phyloP scores from a whole-genome alignment of 345 rosid species.

The Triadica sebifera region DNA sequence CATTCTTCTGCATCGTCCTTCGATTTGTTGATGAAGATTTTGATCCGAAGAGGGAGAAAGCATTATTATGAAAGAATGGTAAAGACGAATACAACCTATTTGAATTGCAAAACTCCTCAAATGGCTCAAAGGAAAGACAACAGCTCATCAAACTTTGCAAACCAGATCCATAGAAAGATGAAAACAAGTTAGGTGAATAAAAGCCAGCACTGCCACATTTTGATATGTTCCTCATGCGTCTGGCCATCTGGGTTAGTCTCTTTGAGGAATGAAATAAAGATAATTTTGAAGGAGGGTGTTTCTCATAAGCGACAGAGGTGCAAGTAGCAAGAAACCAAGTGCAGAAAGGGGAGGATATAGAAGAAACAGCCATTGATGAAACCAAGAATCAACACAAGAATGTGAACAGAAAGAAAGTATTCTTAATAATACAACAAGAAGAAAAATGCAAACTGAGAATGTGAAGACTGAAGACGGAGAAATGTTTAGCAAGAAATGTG shows the following conservation, averaged over 20 bases:
- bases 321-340: constrained; percentile 84
- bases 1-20: not conserved
- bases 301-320: constrained; percentile 59
- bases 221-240: not conserved
- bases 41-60: constrained; percentile 1
- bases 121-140: constrained; percentile 60
- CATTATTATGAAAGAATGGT: not conserved
- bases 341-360: constrained; percentile 66
- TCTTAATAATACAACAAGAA: no score
- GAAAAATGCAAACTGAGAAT: no score
- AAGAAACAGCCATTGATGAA: constrained; percentile 15
- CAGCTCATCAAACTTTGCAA: constrained; percentile 51
- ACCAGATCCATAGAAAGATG: constrained; percentile 45
- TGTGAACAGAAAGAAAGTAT: no score
- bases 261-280: constrained; percentile 1
- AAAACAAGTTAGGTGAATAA: constrained; percentile 1
- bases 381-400: not conserved
- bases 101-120: constrained; percentile 20
- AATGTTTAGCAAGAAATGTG: no score
- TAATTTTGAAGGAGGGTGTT: not conserved
- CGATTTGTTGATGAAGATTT: not conserved
- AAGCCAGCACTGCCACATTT: not conserved
- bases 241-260: not conserved
- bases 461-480: no score
- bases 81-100: no score